Conservation (phyloP, 1,284 basidiomycete genomes). For the Vanrija sp. region DNA sequence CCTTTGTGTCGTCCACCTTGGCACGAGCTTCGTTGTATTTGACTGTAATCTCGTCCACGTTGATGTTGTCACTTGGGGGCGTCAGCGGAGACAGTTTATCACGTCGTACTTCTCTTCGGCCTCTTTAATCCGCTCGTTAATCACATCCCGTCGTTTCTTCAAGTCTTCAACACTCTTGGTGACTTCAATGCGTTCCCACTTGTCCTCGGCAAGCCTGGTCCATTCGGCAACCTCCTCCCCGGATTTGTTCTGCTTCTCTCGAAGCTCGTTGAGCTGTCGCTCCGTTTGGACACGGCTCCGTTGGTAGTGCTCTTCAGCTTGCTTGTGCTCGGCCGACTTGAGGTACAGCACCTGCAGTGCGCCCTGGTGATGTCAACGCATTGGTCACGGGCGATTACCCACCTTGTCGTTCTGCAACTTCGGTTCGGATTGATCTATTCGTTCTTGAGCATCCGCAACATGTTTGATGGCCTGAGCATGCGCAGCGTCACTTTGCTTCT, state of each 20-base stretch:
- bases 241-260: neutral
- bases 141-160: constrained; percentile 60
- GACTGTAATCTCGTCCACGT: constrained; percentile 68
- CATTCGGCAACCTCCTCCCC: constrained; percentile 7
- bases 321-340: too few species aligned
- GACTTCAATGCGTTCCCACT: constrained; percentile 58
- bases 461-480: too few species aligned
- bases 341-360: too few species aligned
- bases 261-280: too few species aligned
- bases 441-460: too few species aligned
- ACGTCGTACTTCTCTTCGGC: constrained; percentile 61
- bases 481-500: too few species aligned
- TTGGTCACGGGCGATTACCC: too few species aligned
- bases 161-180: constrained; percentile 59
- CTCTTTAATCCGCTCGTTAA: constrained; percentile 64
- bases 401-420: too few species aligned
- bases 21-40: constrained; percentile 55
- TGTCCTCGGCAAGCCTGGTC: constrained; percentile 18
- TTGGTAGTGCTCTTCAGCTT: too few species aligned
- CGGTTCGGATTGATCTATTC: too few species aligned
- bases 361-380: too few species aligned
- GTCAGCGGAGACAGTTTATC: neutral
- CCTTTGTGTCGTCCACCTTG: neutral
- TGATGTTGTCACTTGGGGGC: constrained; percentile 62
- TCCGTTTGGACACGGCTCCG: too few species aligned